phyloP scores from a whole-genome alignment of 805 yeast species.

The Cyberlindnera americana region DNA sequence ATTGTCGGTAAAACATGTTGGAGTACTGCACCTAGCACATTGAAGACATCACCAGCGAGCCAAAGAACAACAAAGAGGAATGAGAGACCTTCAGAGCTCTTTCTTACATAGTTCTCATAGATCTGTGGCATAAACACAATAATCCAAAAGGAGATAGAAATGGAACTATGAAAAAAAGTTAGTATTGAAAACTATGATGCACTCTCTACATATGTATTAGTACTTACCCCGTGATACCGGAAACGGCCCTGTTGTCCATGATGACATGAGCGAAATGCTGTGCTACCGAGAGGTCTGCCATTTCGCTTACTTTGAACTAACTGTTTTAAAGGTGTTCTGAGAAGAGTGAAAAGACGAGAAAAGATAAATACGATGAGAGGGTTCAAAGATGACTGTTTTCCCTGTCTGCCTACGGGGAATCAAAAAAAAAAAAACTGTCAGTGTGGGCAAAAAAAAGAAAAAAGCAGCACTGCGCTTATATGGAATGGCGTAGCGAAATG shows the following conservation, averaged over 20 bases:
- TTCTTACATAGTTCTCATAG: slow-evolving; percentile 82
- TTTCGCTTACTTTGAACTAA: not conserved
- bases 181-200: not conserved
- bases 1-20: slow-evolving; percentile 94
- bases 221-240: slow-evolving; percentile 28
- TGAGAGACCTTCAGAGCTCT: slow-evolving; percentile 88
- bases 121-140: slow-evolving; percentile 97
- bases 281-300: slow-evolving; percentile 9
- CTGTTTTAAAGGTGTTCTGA: not conserved
- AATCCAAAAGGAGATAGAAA: slow-evolving; percentile 96
- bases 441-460: slow-evolving; percentile 2
- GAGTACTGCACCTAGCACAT: slow-evolving; percentile 83
- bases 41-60: slow-evolving; percentile 92
- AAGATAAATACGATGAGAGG: too few species aligned
- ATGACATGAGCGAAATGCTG: slow-evolving; percentile 20
- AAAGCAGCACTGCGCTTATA: slow-evolving; percentile 1
- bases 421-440: not conserved
- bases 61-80: slow-evolving; percentile 82
- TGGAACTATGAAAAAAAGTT: slow-evolving; percentile 39
- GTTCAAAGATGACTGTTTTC: too few species aligned
- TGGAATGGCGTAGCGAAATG: not conserved
- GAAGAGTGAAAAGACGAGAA: not conserved
- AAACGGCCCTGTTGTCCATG: slow-evolving; percentile 26
- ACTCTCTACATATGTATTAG: not conserved
- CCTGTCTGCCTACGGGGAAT: not conserved